Evolutionary conservation across 139 green algal genomes (phyloP), one percentile per base, ranked within the genome.

Genomic region (Astrephomene gubernaculifera): DNA sequence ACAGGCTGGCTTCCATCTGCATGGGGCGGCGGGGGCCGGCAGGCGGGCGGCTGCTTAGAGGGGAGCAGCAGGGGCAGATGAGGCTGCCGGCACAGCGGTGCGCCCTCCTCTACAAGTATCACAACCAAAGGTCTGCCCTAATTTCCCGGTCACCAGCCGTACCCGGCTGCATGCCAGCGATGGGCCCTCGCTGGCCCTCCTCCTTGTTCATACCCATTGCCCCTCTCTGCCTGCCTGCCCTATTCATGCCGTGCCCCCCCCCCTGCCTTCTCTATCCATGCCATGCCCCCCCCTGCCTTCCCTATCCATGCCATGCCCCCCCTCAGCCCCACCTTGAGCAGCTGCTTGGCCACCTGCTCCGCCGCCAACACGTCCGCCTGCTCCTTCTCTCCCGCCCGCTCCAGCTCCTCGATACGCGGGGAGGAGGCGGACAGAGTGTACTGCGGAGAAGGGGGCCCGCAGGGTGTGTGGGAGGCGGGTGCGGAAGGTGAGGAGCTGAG

Each of bases 301-400:
- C 17, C 14, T 17, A 17, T 17, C 17, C 12, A 14, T 69, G n/a
- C 61, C 39, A 22, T 27, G 39, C 2, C 38, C 7, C 2, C 39
- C 22, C 68, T 5, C 4, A 9, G 17, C 2, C 70, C 29, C 70
- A 78, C 70, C 70, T 63, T 60, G 10, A 10, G 12, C 70, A 78
- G 70, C 29, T 78, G 70, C 43, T 78, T 27, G 14, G 29, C 43
- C 43, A 78, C 70, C 43, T 63, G 43, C 43, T 78, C 70, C 29
- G 70, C 70, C 43, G 70, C 43, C 70, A 78, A 43, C 43, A n/a
- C 70, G 29, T 78, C 70, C 70, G 70, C 70, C 5, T 78, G 43
- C 70, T 63, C 27, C 70, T 39, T 21, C 6, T 12, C 7, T 5
- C 70, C 70, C 0, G 70, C 70, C 41, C 17, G 14, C 43, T 78